These are phyloP conservation scores for Xylaria sp. DNA, from an alignment of 2,329 filamentous ascomycete genomes.

Conservation along the genomic window DNA sequence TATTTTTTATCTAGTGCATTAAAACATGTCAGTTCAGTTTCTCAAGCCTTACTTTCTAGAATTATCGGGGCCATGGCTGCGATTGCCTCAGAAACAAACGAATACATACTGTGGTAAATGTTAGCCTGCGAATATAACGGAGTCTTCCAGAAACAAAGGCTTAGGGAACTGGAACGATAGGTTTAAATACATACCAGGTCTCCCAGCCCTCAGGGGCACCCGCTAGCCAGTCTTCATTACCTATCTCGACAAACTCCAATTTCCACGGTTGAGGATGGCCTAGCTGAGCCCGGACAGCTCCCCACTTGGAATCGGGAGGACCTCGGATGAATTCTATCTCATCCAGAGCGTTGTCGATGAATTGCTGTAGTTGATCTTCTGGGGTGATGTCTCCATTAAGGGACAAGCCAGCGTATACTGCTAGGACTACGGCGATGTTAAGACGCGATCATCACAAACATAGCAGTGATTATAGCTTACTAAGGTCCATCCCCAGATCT, in stretches of 20 bases:
- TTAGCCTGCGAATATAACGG: no score
- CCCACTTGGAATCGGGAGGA: conserved; percentile 63
- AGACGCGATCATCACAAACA: background rate
- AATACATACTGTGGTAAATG: no score
- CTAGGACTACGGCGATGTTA: conserved; percentile 57
- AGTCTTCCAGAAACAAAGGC: no score
- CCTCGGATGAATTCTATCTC: conserved; percentile 73
- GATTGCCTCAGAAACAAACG: no score
- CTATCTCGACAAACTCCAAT: conserved; percentile 72
- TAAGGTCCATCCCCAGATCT: conserved; percentile 67
- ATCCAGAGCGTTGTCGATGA: conserved; percentile 69
- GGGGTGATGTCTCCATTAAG: conserved; percentile 65
- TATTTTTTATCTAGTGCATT: conserved; percentile 65
- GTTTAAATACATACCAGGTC: no score
- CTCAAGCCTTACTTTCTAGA: no score
- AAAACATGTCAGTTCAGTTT: no score
- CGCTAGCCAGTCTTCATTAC: conserved; percentile 74
- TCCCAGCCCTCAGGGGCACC: conserved; percentile 59
- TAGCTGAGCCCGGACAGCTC: conserved; percentile 65
- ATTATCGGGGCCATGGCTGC: no score
- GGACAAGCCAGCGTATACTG: conserved; percentile 67
- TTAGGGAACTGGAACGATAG: no score
- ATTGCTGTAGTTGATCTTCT: conserved; percentile 63
- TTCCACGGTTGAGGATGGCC: conserved; percentile 71
- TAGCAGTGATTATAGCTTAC: conserved; percentile 46